Evolutionary conservation across 768 basidiomycete species (phyloP), one percentile per base, ranked within the genome.

Genomic region (Gymnopilus junonius): DNA sequence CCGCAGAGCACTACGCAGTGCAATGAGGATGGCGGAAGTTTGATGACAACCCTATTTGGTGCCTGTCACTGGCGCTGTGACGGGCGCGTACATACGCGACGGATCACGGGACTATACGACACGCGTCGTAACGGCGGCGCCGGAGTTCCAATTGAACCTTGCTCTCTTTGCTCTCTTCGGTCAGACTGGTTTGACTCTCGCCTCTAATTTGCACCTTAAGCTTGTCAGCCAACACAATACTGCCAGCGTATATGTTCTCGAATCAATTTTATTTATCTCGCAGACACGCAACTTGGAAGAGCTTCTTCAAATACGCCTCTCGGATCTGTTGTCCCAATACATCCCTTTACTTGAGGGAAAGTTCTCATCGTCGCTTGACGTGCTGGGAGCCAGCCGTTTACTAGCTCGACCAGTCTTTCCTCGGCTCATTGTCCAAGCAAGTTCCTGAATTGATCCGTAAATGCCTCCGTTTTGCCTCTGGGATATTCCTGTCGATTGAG

Each of bases 41-140:
- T 23, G 35, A n/a, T n/a, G 27, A 21, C n/a, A n/a, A 31, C 48
- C 45, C 17, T 35, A 23, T 37, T 46, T 37, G 31, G 42, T 7
- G 25, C 45, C 17, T 51, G 48, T 51, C 48, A 51, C 31, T 29
- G 32, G 56, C 14, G 48, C 12, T 14, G 29, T 50, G 45, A 29
- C 59, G 31, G 37, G 32, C 60, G 54, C 32, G 53, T 45, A n/a
- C n/a, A n/a, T n/a, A 55, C 61, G 61, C 54, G 61, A 37, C 54
- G 3, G 20, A 17, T 55, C 54, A 62, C 61, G 45, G 35, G 54
- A 55, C 23, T 37, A 27, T 37, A 8, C 34, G 14, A 2, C 3
- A 51, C 48, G 48, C 48, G 48, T 51, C 23, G 32, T 46, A 15
- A 42, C 7, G 17, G 21, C 21, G 15, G 27, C 27, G 15, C 27